phyloP scores from a whole-genome alignment of 73 alveolate species.

The Uronychia setigera region DNA sequence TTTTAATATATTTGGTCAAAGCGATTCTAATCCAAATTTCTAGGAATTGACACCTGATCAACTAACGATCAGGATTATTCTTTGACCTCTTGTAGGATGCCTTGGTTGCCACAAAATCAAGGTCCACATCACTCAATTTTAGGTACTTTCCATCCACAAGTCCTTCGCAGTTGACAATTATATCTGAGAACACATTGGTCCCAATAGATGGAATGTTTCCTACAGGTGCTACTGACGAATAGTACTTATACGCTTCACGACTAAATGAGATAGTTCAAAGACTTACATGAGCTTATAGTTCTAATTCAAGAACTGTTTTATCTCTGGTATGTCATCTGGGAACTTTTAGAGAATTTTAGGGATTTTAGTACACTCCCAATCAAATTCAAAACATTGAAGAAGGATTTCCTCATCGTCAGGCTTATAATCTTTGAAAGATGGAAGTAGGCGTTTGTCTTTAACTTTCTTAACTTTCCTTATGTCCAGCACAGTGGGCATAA shows the following conservation, averaged over 20 bases:
- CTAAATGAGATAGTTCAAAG: background rate
- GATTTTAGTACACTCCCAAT: constrained; percentile 54
- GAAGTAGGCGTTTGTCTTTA: constrained; percentile 14
- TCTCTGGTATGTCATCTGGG: constrained; percentile 7
- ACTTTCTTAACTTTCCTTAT: constrained; percentile 2
- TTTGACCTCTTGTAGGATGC: constrained; percentile 32
- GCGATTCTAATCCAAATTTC: constrained; percentile 52
- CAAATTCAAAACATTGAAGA: constrained; percentile 56
- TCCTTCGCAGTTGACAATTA: background rate
- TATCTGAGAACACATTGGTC: constrained; percentile 35
- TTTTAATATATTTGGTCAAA: constrained; percentile 30
- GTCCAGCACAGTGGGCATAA: constrained; percentile 23
- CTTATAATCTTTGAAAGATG: constrained; percentile 36
- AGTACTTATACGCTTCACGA: constrained; percentile 43
- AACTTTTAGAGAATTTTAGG: constrained; percentile 10
- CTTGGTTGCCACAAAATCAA: constrained; percentile 53
- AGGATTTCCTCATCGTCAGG: constrained; percentile 37
- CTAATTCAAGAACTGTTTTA: background rate
- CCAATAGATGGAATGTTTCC: constrained; percentile 45
- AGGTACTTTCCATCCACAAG: constrained; percentile 35
- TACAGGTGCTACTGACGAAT: constrained; percentile 29
- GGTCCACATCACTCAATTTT: constrained; percentile 53
- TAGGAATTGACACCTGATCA: constrained; percentile 57
- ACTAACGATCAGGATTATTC: constrained; percentile 55
- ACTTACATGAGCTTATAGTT: constrained; percentile 52